phyloP scores from a whole-genome alignment of 192 early-diverging fungal species.

The Gryganskiella cystojenkinii region DNA sequence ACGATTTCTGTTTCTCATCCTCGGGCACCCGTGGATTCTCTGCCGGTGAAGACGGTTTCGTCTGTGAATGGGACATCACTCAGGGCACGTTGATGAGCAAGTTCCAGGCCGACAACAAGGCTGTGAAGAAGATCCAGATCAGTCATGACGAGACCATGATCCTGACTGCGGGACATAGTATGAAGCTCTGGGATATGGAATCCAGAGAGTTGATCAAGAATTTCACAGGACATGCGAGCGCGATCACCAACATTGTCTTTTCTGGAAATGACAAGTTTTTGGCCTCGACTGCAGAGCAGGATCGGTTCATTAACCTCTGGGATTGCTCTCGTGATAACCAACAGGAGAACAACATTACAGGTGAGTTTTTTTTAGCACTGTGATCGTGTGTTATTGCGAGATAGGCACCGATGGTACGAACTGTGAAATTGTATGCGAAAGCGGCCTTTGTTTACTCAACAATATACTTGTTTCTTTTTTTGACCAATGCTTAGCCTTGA shows the following conservation, averaged over 20 bases:
- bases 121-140: conserved; percentile 57
- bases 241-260: conserved; percentile 60
- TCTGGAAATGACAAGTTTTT: conserved; percentile 59
- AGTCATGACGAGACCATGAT: conserved; percentile 63
- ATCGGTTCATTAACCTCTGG: conserved; percentile 68
- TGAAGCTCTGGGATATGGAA: conserved; percentile 64
- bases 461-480: neutral
- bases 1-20: conserved; percentile 61
- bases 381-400: too few species aligned
- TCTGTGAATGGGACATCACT: conserved; percentile 66
- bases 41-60: conserved; percentile 57
- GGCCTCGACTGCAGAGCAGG: conserved; percentile 59
- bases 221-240: conserved; percentile 65
- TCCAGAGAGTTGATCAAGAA: conserved; percentile 57
- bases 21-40: conserved; percentile 60
- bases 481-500: conserved; percentile 54
- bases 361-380: too few species aligned
- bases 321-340: conserved; percentile 54
- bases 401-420: too few species aligned
- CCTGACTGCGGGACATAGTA: conserved; percentile 63
- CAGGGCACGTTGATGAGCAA: conserved; percentile 60
- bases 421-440: too few species aligned
- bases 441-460: neutral
- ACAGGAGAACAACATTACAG: conserved; percentile 54
- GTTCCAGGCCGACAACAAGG: conserved; percentile 62